Percentiles rank a stretch among this genome's conserved stretches.
Conservation (phyloP, 225 moss, liverwort and hornwort species). For the Asterella californica region DNA sequence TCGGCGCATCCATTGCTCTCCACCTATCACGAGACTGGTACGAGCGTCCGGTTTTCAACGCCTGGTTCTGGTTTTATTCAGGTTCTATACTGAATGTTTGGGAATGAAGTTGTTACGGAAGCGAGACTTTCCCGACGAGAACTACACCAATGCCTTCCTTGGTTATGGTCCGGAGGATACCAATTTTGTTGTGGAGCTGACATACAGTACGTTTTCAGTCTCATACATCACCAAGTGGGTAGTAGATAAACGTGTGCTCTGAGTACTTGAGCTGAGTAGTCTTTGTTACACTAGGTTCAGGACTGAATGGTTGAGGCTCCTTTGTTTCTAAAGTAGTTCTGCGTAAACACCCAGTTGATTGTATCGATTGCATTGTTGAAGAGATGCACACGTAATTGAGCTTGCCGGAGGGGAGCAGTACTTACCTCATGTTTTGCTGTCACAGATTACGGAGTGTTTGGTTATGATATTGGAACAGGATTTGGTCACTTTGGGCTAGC, state of each 20-base stretch:
- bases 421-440: background rate
- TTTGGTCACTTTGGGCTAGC: constrained; percentile 97
- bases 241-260: no score
- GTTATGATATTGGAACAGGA: constrained; percentile 90
- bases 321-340: no score
- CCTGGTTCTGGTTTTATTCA: constrained; percentile 20
- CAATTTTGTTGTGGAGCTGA: constrained; percentile 95
- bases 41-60: background rate
- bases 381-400: background rate
- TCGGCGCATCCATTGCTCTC: no score
- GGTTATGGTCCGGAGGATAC: constrained; percentile 95
- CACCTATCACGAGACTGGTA: background rate
- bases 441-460: constrained; percentile 89
- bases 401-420: background rate
- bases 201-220: constrained; percentile 62
- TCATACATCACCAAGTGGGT: no score
- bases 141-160: constrained; percentile 90
- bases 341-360: no score
- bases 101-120: constrained; percentile 94
- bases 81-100: constrained; percentile 91
- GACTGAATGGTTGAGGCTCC: no score
- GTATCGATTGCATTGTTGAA: no score
- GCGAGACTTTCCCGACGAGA: constrained; percentile 92
- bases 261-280: no score
- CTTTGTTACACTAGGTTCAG: no score